These are phyloP conservation scores for Ascocoryne sarcoides DNA, from an alignment of 2,329 filamentous ascomycete species.

Conservation along the genomic window DNA sequence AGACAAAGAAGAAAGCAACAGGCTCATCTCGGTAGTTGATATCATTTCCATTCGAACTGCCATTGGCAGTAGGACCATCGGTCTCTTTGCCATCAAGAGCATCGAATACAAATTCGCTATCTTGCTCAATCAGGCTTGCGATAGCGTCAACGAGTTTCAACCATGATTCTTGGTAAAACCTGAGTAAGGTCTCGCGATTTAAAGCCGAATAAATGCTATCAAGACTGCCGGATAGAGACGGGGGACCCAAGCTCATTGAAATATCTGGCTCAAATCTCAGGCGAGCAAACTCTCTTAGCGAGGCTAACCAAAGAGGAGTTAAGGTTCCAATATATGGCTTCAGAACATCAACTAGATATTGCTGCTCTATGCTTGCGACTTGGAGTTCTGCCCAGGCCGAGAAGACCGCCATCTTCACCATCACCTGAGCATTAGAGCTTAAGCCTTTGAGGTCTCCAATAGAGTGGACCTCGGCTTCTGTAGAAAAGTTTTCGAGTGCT, in stretches of 20 bases:
- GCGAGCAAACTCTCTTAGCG: constrained; percentile 85
- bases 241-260: constrained; percentile 77
- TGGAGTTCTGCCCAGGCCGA: constrained; percentile 96
- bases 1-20: constrained; percentile 96
- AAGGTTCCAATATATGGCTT: constrained; percentile 83
- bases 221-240: constrained; percentile 72
- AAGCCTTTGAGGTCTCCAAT: constrained; percentile 91
- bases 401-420: constrained; percentile 97
- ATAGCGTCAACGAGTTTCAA: constrained; percentile 95
- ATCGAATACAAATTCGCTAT: constrained; percentile 96
- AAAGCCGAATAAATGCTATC: constrained; percentile 92
- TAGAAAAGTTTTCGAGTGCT: constrained; percentile 85
- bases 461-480: constrained; percentile 68
- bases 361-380: constrained; percentile 86
- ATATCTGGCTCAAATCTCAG: constrained; percentile 95
- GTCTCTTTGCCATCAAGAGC: constrained; percentile 79
- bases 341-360: constrained; percentile 79
- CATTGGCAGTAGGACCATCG: constrained; percentile 30
- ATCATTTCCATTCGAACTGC: constrained; percentile 55
- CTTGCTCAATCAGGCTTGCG: constrained; percentile 91
- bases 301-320: constrained; percentile 89
- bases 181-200: constrained; percentile 85
- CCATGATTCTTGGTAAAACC: constrained; percentile 97
- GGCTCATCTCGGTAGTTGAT: constrained; percentile 98
- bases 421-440: constrained; percentile 92